Conservation (phyloP, 2,329 filamentous ascomycete genomes). For the Emmonsiellopsis sp. region DNA sequence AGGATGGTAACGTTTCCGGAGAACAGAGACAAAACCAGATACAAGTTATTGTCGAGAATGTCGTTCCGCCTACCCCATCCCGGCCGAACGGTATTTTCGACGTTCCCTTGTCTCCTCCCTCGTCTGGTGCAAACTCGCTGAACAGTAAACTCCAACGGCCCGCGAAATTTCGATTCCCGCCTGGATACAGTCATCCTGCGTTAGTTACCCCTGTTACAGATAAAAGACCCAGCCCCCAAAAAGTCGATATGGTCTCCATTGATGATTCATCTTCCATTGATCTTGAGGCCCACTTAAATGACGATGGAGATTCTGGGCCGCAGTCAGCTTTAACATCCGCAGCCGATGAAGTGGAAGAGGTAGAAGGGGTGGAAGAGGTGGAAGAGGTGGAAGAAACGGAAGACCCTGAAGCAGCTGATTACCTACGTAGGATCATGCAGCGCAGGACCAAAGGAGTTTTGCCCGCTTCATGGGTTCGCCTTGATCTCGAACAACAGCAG, state of each 20-base stretch:
- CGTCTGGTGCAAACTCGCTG: slow-evolving; percentile 26
- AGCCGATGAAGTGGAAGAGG: slow-evolving; percentile 5
- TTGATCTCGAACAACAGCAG: slow-evolving; percentile 30
- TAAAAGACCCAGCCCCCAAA: slow-evolving; percentile 13
- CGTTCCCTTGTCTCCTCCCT: slow-evolving; percentile 32
- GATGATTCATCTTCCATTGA: slow-evolving; percentile 12
- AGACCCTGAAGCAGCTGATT: slow-evolving; percentile 12
- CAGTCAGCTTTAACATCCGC: background rate
- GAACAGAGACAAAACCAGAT: slow-evolving; percentile 8
- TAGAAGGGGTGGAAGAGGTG: background rate
- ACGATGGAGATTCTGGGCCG: slow-evolving; percentile 13
- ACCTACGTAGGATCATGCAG: slow-evolving; percentile 19
- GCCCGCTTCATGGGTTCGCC: slow-evolving; percentile 39
- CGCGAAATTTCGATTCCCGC: slow-evolving; percentile 29
- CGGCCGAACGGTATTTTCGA: slow-evolving; percentile 20
- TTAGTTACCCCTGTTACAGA: slow-evolving; percentile 19
- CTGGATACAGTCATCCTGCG: slow-evolving; percentile 22
- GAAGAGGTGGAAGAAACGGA: slow-evolving; percentile 10
- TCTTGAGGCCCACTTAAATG: slow-evolving; percentile 13
- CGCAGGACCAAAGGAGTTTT: slow-evolving; percentile 40
- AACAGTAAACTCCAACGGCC: slow-evolving; percentile 10
- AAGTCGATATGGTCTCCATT: slow-evolving; percentile 10
- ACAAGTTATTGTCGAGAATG: slow-evolving; percentile 20
- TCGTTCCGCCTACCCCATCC: slow-evolving; percentile 8
- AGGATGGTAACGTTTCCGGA: background rate